phyloP scores from a whole-genome alignment of 352 stramenopile species.

The Globisporangium orthogonon region DNA sequence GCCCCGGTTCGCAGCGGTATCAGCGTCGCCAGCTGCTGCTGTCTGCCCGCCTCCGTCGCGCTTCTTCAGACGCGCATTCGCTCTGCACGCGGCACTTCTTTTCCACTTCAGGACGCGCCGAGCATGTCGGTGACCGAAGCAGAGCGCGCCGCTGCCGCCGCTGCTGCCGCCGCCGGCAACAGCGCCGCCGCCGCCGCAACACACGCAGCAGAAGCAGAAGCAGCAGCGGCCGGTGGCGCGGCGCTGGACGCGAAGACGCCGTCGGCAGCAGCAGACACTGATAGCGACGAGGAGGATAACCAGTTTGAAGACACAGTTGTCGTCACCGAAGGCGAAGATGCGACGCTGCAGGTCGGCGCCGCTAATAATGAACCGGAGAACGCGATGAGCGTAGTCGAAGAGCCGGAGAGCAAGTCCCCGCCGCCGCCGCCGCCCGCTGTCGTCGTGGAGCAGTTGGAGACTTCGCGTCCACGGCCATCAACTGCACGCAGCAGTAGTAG shows the following conservation, averaged over 20 bases:
- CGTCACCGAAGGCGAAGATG: neutral
- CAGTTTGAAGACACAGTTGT: constrained; percentile 10
- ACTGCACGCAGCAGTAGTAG: neutral
- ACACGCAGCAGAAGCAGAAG: neutral
- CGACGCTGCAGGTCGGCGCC: neutral
- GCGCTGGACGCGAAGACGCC: neutral
- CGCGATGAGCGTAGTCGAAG: neutral
- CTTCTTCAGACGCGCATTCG: neutral
- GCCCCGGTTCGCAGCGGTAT: too few relatives aligned
- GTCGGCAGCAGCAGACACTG: neutral
- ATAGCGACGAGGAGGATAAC: neutral
- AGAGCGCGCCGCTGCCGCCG: neutral
- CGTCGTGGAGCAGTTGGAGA: neutral
- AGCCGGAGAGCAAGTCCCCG: constrained; percentile 4
- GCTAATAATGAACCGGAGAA: constrained; percentile 1
- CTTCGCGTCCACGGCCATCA: neutral
- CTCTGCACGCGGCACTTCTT: neutral
- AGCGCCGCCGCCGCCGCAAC: neutral
- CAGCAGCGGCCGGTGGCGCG: neutral
- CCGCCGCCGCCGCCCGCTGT: too few relatives aligned
- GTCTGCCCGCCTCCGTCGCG: too few relatives aligned
- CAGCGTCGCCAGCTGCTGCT: neutral
- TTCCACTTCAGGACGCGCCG: neutral
- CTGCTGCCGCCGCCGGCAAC: neutral
- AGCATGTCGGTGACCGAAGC: neutral